Evolutionary conservation across 2,329 filamentous ascomycete species (phyloP).

Genomic region (Fusarium armeniacum): DNA sequence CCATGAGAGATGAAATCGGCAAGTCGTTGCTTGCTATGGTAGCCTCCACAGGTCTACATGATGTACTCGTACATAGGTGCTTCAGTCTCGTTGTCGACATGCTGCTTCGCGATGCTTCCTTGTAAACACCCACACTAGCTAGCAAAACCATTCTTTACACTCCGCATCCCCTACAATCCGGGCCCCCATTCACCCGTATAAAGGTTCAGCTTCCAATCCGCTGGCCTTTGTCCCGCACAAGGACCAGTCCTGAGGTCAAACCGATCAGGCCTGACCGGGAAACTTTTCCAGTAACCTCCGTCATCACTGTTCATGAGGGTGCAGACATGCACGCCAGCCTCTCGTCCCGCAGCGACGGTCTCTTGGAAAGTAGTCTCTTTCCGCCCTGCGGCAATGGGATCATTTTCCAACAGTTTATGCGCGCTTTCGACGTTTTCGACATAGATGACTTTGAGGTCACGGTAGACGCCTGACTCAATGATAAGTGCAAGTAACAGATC

Average conservation of each 20-base stretch:
- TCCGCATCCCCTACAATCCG: conserved; percentile 33
- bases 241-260: conserved; percentile 36
- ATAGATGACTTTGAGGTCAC: conserved; percentile 30
- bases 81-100: not conserved
- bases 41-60: too few species aligned
- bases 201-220: conserved; percentile 19
- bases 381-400: not conserved
- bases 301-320: conserved; percentile 35
- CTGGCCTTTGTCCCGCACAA: conserved; percentile 23
- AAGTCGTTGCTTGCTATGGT: too few species aligned
- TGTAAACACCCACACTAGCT: not conserved
- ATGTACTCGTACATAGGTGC: not conserved
- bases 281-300: conserved; percentile 28
- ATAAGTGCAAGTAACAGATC: conserved; percentile 19
- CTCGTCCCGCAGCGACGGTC: conserved; percentile 19
- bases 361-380: conserved; percentile 7
- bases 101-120: not conserved
- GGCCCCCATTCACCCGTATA: conserved; percentile 31
- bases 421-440: conserved; percentile 19
- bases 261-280: conserved; percentile 26
- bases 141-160: conserved; percentile 17
- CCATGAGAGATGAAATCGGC: too few species aligned
- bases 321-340: conserved; percentile 22
- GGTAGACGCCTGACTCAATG: not conserved
- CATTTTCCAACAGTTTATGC: too few species aligned